These are phyloP conservation scores for Crithidia sp. DNA, from an alignment of 208 protist species.

Conservation along the genomic window DNA sequence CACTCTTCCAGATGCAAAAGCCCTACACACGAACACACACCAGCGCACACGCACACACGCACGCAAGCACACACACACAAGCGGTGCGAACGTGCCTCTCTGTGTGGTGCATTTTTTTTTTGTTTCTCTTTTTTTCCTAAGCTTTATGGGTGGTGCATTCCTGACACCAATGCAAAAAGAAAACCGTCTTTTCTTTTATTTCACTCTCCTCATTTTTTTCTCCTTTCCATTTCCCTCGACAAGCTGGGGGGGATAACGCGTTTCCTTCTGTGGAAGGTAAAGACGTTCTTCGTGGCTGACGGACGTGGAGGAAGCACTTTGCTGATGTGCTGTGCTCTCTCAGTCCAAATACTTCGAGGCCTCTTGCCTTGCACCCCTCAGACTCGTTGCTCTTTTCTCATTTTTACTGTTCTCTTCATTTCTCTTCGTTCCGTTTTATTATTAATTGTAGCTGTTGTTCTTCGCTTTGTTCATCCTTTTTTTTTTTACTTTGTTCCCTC, in stretches of 20 bases:
- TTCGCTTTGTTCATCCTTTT: constrained; percentile 1
- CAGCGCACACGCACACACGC: background rate
- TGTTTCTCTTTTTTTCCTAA: background rate
- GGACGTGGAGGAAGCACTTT: background rate
- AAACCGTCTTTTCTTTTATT: constrained; percentile 1
- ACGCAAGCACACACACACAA: background rate
- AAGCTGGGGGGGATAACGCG: constrained; percentile 30
- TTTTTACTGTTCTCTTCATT: constrained; percentile 9
- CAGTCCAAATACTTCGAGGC: background rate
- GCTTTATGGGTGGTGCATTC: background rate
- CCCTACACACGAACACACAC: background rate
- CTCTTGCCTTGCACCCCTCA: constrained; percentile 25
- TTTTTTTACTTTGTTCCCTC: background rate
- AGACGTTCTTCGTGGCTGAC: background rate
- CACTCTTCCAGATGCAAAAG: background rate
- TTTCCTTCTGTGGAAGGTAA: constrained; percentile 25
- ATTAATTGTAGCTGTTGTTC: background rate
- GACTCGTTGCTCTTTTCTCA: constrained; percentile 10
- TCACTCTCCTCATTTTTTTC: background rate
- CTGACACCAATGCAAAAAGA: background rate
- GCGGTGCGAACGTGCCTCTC: background rate
- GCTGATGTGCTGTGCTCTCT: no score
- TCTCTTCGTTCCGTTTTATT: background rate
- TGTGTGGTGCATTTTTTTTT: background rate
- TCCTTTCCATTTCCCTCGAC: constrained; percentile 5